These are phyloP conservation scores for Rhodotorula sp. DNA, from an alignment of 1,284 basidiomycete species.

Conservation along the genomic window DNA sequence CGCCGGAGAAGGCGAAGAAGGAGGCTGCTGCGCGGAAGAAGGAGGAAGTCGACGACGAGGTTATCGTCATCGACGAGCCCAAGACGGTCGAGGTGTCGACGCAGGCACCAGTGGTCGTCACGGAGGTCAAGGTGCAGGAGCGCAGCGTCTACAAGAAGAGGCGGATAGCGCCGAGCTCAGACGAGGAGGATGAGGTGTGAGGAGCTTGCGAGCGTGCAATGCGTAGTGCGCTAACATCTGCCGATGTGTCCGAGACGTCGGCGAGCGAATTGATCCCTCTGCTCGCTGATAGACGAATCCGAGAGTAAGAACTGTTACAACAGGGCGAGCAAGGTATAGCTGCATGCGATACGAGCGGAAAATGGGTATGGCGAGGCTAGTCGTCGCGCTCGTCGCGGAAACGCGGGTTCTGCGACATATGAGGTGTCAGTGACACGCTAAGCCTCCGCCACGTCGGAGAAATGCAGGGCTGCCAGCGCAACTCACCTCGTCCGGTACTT, in stretches of 20 bases:
- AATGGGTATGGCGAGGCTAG: conserved; percentile 7
- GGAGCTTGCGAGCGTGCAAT: no score
- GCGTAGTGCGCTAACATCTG: no score
- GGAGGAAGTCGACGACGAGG: conserved; percentile 7
- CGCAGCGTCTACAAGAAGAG: conserved; percentile 29
- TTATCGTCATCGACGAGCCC: conserved; percentile 15
- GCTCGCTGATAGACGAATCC: no score
- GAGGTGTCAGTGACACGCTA: conserved; percentile 52
- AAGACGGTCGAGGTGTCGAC: background rate
- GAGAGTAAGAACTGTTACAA: conserved; percentile 14
- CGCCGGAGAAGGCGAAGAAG: background rate
- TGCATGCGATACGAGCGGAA: background rate
- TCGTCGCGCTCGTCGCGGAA: conserved; percentile 50
- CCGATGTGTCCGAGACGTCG: no score
- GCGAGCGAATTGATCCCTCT: no score
- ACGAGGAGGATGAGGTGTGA: conserved; percentile 25
- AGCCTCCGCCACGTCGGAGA: conserved; percentile 34
- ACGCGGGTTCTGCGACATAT: conserved; percentile 51
- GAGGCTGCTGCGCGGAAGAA: background rate
- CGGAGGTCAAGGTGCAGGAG: background rate
- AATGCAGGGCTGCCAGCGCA: conserved; percentile 8
- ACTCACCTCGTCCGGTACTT: conserved; percentile 47
- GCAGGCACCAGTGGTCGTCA: no score
- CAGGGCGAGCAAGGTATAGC: background rate
- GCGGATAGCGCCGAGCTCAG: conserved; percentile 21